These are phyloP conservation scores for Aegilops umbellulata DNA, from an alignment of 176 grass and related monocot species.

Conservation along the genomic window DNA sequence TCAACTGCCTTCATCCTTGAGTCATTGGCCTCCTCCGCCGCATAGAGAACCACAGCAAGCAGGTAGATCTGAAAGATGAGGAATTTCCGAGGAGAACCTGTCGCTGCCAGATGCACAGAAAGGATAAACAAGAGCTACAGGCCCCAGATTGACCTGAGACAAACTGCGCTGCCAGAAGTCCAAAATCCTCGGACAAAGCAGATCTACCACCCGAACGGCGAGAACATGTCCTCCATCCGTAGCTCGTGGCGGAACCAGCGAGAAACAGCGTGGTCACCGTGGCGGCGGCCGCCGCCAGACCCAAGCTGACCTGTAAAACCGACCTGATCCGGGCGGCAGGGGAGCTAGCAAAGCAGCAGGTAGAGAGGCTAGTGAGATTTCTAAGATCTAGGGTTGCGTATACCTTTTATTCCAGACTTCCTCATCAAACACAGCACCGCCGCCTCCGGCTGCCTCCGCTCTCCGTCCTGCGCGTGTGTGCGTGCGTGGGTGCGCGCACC, in stretches of 20 bases:
- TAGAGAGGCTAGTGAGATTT: conserved; percentile 38
- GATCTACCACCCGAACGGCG: conserved; percentile 32
- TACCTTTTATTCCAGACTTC: conserved; percentile 61
- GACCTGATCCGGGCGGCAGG: conserved; percentile 6
- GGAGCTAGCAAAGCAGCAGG: conserved; percentile 17
- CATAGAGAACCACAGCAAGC: background rate
- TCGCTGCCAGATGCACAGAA: conserved; percentile 9
- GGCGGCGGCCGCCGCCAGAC: conserved; percentile 6
- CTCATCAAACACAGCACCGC: conserved; percentile 40
- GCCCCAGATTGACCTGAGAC: conserved; percentile 18
- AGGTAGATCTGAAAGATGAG: conserved; percentile 33
- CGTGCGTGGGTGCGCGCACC: background rate
- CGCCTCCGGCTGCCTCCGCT: background rate
- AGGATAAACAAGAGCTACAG: conserved; percentile 2
- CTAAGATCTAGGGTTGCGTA: conserved; percentile 59
- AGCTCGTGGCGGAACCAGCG: conserved; percentile 3
- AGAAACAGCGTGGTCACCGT: conserved; percentile 14
- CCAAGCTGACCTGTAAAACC: conserved; percentile 11
- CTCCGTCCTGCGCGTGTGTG: background rate
- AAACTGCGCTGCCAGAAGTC: conserved; percentile 26
- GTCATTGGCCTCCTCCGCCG: background rate
- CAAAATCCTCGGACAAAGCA: conserved; percentile 37
- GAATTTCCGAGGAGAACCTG: conserved; percentile 1
- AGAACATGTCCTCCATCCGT: conserved; percentile 23
- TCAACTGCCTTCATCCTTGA: conserved; percentile 24